Conservation (phyloP, 2,329 filamentous ascomycete genomes). For the Nothophaeocryptopus gaeumannii region DNA sequence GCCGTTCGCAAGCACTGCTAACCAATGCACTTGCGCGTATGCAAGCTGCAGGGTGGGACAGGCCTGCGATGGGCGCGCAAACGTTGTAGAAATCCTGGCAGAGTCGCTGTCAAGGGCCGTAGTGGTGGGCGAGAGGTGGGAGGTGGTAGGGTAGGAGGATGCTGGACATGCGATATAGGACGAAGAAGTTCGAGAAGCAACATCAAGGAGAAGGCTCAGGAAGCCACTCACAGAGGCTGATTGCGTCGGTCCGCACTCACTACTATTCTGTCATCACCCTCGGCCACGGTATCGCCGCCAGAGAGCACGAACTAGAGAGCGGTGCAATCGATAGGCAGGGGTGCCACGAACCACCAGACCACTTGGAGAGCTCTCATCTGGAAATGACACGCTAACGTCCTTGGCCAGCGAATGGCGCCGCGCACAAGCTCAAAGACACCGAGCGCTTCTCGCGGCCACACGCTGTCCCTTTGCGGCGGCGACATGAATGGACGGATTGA, state of each 20-base stretch:
- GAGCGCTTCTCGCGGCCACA: too few species aligned
- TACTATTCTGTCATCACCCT: too few species aligned
- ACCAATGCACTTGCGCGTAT: conserved; percentile 15
- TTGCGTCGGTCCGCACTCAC: too few species aligned
- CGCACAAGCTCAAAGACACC: too few species aligned
- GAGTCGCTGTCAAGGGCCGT: conserved; percentile 2
- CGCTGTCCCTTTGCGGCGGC: too few species aligned
- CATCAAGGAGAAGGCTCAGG: too few species aligned
- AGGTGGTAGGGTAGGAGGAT: neutral
- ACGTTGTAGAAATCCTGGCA: conserved; percentile 13
- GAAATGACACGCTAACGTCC: conserved; percentile 14
- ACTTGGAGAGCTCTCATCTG: conserved; percentile 8
- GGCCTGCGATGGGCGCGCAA: conserved; percentile 5
- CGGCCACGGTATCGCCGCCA: neutral
- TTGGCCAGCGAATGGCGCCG: too few species aligned
- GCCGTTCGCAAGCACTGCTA: conserved; percentile 13
- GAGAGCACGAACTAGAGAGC: too few species aligned
- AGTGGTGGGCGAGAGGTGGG: neutral
- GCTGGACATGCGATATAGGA: too few species aligned
- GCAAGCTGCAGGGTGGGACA: conserved; percentile 17
- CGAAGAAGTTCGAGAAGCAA: too few species aligned
- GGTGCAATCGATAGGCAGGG: conserved; percentile 14
- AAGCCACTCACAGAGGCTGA: too few species aligned
- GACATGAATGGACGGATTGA: too few species aligned
- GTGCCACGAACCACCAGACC: conserved; percentile 12